Percentiles rank a stretch among this genome's conserved stretches.
phyloP scores from a whole-genome alignment of 495 filamentous ascomycete genomes.

The Xanthoparmelia taractica region DNA sequence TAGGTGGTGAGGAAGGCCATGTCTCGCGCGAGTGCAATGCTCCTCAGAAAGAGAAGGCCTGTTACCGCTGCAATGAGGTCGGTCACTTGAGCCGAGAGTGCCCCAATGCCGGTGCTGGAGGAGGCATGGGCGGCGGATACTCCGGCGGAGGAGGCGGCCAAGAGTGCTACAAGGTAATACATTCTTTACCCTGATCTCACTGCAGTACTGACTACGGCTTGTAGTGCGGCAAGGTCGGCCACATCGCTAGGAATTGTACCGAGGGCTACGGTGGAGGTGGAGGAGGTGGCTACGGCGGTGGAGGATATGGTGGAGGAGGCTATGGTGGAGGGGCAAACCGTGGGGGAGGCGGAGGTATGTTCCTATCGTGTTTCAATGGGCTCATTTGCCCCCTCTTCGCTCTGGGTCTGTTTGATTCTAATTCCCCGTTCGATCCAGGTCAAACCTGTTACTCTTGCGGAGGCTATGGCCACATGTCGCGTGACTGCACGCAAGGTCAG shows the following conservation, averaged over 20 bases:
- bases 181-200: too few relatives aligned
- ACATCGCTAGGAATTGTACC: slow-evolving; percentile 63
- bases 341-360: slow-evolving; percentile 36
- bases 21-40: slow-evolving; percentile 91
- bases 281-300: slow-evolving; percentile 39
- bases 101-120: slow-evolving; percentile 49
- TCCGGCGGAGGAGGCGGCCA: slow-evolving; percentile 41
- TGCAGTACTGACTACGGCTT: not conserved
- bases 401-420: not conserved
- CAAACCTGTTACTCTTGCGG: slow-evolving; percentile 97
- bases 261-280: slow-evolving; percentile 65
- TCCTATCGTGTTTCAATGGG: not conserved
- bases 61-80: slow-evolving; percentile 82
- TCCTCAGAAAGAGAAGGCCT: slow-evolving; percentile 87
- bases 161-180: slow-evolving; percentile 77
- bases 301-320: slow-evolving; percentile 42
- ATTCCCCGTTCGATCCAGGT: slow-evolving; percentile 16
- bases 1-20: slow-evolving; percentile 67
- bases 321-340: slow-evolving; percentile 45
- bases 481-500: slow-evolving; percentile 96
- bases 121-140: slow-evolving; percentile 33
- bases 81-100: slow-evolving; percentile 96
- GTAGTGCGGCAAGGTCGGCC: slow-evolving; percentile 82
- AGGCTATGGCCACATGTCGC: slow-evolving; percentile 92
- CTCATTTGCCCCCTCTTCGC: not conserved